These are phyloP conservation scores for Phoenix dactylifera DNA, from an alignment of 176 grass and related monocot species.

Conservation along the genomic window DNA sequence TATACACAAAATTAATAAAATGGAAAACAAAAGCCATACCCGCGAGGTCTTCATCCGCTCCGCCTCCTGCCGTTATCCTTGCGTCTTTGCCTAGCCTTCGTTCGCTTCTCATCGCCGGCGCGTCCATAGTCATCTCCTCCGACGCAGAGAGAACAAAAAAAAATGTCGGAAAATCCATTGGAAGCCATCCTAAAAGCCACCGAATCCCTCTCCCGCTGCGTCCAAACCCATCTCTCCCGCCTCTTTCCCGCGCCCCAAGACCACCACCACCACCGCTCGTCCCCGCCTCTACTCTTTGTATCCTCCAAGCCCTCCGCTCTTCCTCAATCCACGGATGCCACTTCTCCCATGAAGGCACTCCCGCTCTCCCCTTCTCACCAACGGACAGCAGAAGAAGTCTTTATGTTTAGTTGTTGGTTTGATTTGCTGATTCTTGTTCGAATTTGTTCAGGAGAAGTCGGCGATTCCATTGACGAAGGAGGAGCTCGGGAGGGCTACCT, in stretches of 20 bases:
- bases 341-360: conserved; percentile 23
- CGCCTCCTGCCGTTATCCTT: no score
- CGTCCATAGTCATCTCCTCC: no score
- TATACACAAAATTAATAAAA: no score
- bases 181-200: conserved; percentile 15
- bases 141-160: background rate
- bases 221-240: conserved; percentile 32
- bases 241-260: conserved; percentile 21
- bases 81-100: no score
- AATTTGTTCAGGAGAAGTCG: conserved; percentile 48
- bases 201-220: conserved; percentile 20
- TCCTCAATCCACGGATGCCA: background rate
- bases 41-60: no score
- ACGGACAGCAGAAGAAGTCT: no score
- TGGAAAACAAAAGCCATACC: no score
- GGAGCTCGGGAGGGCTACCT: conserved; percentile 77
- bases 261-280: background rate
- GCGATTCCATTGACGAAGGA: conserved; percentile 64
- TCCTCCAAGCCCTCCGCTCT: conserved; percentile 6
- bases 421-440: background rate
- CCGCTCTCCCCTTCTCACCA: no score
- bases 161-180: conserved; percentile 28
- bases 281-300: conserved; percentile 8
- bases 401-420: no score
- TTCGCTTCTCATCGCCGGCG: no score